Base-by-base conservation (phyloP, 2,329 filamentous ascomycete genomes). In the Diaporthe vaccinii region DNA sequence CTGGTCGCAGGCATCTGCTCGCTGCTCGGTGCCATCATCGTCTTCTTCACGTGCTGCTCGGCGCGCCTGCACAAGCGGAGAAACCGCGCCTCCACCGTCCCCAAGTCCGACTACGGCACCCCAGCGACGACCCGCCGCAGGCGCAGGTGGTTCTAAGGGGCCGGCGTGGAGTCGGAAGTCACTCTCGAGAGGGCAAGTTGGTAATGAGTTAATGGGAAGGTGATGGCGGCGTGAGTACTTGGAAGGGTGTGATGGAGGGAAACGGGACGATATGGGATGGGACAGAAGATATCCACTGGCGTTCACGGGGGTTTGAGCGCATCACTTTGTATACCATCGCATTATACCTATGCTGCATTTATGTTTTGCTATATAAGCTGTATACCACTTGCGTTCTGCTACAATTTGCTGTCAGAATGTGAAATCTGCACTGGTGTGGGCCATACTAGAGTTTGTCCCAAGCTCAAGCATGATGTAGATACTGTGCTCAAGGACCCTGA, bases 21-120 rank as follows among this genome's bases (percentile, higher is more conserved):
- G 28, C 86, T 93, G 71, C 75, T 92, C 36, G 91, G 87, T 12
- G 87, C 88, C 28, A 76, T 91, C 72, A 78, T 93, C 68, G 87
- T 93, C 74, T 88, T 93, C 78, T 84, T 92, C 78, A 90, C 90
- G 9, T 93, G 91, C 87, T 92, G 88, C 83, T 87, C 86, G 73
- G 84, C 86, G 12, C 84, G 89, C n/a, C 61, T 85, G 78, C 84
- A 84, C 78, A 82, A 83, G 76, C 81, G 82, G 55, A 83, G 84
- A 77, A 82, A 82, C 25, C 36, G 36, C n/a, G 41, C 25, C 15
- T 28, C 28, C 6, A 55, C 75, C n/a, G 81, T 81, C 78, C 78
- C 80, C 72, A 80, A 82, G 62, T 79, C 80, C 65, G 80, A 81
- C 72, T 79, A 80, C 25, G 80, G 79, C 10, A 72, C 69, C 7